Base-by-base conservation (phyloP, 2,329 filamentous ascomycete genomes). In the Trichoderma aggressivum region DNA sequence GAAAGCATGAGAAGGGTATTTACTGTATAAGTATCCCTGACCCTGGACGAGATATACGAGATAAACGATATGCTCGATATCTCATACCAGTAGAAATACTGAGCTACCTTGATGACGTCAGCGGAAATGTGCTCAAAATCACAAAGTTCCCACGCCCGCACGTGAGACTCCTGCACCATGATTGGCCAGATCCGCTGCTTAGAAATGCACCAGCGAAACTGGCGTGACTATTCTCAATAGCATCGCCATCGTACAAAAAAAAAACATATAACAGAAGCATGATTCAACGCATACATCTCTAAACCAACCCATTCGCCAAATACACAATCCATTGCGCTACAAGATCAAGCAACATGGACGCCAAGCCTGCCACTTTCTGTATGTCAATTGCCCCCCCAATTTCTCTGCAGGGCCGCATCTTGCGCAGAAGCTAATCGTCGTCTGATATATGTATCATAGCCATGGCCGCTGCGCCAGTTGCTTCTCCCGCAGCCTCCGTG, bases 341-440 rank as follows among this genome's bases (percentile, higher is more conserved):
- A 66, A 28, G 5, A n/a, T n/a, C 34, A 24, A 71, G 63, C 75
- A 79, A 65, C 71, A 81, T 81, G 79, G 79, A 81, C 67, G 78
- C 77, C 73, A 78, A 78, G 70, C 70, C 75, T 60, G 73, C 74
- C 50, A 71, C 77, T 39, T 70, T 78, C 30, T 72, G 79, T 80
- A 77, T 24, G 78, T 72, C 47, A 39, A 55, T 47, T 21, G 16
- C 3, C 16, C 16, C 10, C 11, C 11, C 10, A 36, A 50, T 58
- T 53, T 55, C 7, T 34, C 16, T 16, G 7, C 32, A 7, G 2
- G 6, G 28, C 26, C 34, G 34, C 30, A 28, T 63, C 14, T 30
- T 71, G 55, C 59, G 55, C 55, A 28, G 28, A 24, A 53, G 56
- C 72, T 75, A 71, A 75, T 70, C 24, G 50, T 21, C 36, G 26